Base-by-base conservation (phyloP, 208 protist species). In the Leptomonas pyrrhocoris region DNA sequence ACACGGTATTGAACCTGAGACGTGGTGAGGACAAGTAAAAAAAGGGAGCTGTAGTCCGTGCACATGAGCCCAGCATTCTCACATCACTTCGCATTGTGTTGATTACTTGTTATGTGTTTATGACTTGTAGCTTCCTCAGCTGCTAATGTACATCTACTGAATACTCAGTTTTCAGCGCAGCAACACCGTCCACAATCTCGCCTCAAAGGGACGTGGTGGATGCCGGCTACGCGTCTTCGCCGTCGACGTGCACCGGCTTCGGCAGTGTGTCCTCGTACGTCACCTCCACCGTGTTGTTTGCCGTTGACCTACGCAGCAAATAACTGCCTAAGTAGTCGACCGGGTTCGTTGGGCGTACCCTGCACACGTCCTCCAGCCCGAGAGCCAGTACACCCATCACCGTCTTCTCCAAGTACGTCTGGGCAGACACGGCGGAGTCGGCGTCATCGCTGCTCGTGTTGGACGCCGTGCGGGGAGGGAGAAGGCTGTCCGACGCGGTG, bases 271-370 rank as follows among this genome's bases (percentile, higher is more conserved):
- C 83, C 21, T 77, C 72, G 51, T 80, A 80, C 1, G 89, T 77
- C n/a, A 93, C 91, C 68, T 94, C 89, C 15, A 89, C 84, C 3
- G 76, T 73, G 48, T 84, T 86, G 66, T 79, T 90, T 15, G 82
- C 79, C 2, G 85, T 63, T 0, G 94, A 94, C 49, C 91, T 73
- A 0, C 89, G 92, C 9, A 98, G 79, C 18, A 98, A 73, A 54
- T 90, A 96, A 5, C 92, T 73, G n/a, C 89, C 96, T 5, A 98
- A 61, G 62, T 96, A 97, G 58, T 98, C 92, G 27, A 98, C 85
- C 19, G 96, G 94, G 65, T 98, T 94, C 15, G 92, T 84, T 8
- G 96, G 96, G n/a, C 94, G 76, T 62, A 95, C 85, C 8, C 92
- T 83, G 53, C 88, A 94, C 19, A 98, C 60, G 40, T 93, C 88